These are phyloP conservation scores for Fagopyrum esculentum DNA, from an alignment of 148 eudicot genomes.

Conservation along the genomic window DNA sequence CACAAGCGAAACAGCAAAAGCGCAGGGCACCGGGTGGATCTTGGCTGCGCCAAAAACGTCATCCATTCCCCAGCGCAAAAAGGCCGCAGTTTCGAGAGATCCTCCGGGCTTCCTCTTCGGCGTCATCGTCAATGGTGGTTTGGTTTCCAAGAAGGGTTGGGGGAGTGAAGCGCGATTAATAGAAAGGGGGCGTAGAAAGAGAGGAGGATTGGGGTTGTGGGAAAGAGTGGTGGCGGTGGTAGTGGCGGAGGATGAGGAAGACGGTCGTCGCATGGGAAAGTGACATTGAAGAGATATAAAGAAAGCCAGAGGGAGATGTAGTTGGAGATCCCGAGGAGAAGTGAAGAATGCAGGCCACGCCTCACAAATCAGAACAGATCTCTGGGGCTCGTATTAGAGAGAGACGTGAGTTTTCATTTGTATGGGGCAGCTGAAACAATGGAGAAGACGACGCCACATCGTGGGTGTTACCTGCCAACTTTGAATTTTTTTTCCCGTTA, in stretches of 20 bases:
- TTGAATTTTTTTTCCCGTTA: no score
- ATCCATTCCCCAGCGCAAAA: conserved; percentile 41
- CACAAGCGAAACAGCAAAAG: conserved; percentile 41
- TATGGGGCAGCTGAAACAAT: background rate
- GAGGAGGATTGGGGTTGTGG: conserved; percentile 1
- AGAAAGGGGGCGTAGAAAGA: background rate
- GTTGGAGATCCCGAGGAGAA: background rate
- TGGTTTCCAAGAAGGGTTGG: background rate
- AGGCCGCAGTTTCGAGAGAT: conserved; percentile 41
- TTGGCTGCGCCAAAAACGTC: conserved; percentile 34
- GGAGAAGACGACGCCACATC: no score
- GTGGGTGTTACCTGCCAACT: no score
- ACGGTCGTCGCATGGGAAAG: conserved; percentile 1
- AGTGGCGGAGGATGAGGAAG: conserved; percentile 1
- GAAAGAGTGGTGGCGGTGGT: background rate
- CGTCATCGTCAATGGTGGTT: background rate
- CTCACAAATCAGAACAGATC: background rate
- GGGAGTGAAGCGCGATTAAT: background rate
- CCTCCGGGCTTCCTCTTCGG: conserved; percentile 10
- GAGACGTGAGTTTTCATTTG: background rate
- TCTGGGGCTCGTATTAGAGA: background rate
- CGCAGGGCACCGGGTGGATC: conserved; percentile 60
- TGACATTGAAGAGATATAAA: conserved; percentile 1
- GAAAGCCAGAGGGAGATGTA: background rate
- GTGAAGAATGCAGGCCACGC: background rate